Evolutionary conservation across 768 basidiomycete species (phyloP), one percentile per base, ranked within the genome.

Genomic region (Cystobasidium onofrii): DNA sequence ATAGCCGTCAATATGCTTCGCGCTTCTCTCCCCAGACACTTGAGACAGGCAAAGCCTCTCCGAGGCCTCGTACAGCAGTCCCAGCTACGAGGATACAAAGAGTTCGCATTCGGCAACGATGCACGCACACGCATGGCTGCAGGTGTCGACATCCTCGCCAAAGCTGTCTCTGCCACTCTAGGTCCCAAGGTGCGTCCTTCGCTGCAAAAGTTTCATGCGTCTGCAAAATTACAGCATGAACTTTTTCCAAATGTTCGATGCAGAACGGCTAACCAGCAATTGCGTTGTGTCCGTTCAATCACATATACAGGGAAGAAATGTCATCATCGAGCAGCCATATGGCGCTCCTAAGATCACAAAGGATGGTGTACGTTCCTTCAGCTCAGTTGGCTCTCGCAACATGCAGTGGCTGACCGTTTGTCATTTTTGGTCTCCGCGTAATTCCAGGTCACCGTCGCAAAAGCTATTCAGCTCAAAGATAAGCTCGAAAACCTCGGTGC

Each of bases 81-180:
- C 17, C 69, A 55, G 55, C 41, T 34, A 7, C 69, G 69, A 4
- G 46, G 55, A 54, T 91, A 94, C 86, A 96, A 96, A 86, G 93
- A 96, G 82, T 90, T 98, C 82, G 89, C 90, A 83, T 97, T 98
- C 83, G 90, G 89, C 80, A 94, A 97, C 82, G 92, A 92, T 77
- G 93, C 93, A 77, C 87, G 94, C 76, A 87, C 88, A 82, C 95
- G 96, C 83, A 86, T 97, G 77, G 66, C 66, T 36, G 89, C 89
- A 82, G 95, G 95, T 82, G 93, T 99, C 76, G 94, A 98, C 83
- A 85, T 95, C 79, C 88, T 99, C 77, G 94, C 95, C 74, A 92
- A 97, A 81, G 94, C 95, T 74, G 95, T 98, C 81, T 89, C 88
- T 77, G 92, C 96, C 62, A 99, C 95, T 50, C 87, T 98, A 29